phyloP scores from a whole-genome alignment of 169 alveolate genomes.

The Amoebophrya sp. region DNA sequence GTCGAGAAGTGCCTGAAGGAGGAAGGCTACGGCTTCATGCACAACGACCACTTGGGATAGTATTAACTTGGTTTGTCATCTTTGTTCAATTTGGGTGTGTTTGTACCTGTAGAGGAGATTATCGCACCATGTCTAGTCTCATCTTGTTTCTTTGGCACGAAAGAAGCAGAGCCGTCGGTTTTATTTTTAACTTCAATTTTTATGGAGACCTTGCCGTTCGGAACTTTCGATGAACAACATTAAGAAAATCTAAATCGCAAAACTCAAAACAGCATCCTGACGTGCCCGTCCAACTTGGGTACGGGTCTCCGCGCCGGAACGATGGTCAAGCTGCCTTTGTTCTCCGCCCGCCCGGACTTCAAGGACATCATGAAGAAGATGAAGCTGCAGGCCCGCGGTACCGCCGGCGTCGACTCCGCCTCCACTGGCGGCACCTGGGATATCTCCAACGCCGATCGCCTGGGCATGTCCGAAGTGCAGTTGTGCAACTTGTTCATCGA shows the following conservation, averaged over 20 bases:
- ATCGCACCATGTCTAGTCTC: too few relatives aligned
- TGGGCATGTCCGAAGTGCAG: constrained; percentile 38
- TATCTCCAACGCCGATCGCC: constrained; percentile 35
- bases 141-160: too few relatives aligned
- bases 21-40: constrained; percentile 44
- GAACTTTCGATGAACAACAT: too few relatives aligned
- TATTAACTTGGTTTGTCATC: too few relatives aligned
- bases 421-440: constrained; percentile 16
- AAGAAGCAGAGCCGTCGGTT: too few relatives aligned
- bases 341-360: constrained; percentile 36
- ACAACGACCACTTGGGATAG: constrained; percentile 43
- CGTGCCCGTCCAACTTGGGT: constrained; percentile 59
- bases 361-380: constrained; percentile 28
- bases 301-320: constrained; percentile 58
- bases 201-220: too few relatives aligned
- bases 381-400: constrained; percentile 35
- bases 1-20: constrained; percentile 42
- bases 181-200: too few relatives aligned
- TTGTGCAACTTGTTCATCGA: constrained; percentile 22
- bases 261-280: constrained; percentile 30
- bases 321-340: constrained; percentile 44
- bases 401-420: constrained; percentile 36
- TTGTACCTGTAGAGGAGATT: too few relatives aligned
- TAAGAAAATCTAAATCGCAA: too few relatives aligned
- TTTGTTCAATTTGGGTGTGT: too few relatives aligned